A percentile compares a stretch with the other conserved stretches of the same genome.
phyloP scores from a whole-genome alignment of 2,329 filamentous ascomycete genomes.

The Fusarium lateritium region DNA sequence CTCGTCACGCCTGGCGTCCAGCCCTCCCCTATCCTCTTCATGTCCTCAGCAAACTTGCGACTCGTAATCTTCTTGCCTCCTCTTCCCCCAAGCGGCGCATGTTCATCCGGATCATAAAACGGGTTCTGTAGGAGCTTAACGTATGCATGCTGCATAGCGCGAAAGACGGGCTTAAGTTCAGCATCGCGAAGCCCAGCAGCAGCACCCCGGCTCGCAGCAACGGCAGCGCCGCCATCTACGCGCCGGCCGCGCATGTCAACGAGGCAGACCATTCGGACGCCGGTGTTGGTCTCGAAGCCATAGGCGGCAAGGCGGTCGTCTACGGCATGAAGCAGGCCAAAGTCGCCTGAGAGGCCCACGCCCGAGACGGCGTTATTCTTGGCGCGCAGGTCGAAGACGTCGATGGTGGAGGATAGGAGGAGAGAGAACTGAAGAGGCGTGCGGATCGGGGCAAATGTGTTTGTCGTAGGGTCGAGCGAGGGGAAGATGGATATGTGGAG shows the following conservation, averaged over 20 bases:
- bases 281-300: slow-evolving; percentile 97
- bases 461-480: slow-evolving; percentile 72
- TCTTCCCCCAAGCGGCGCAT: slow-evolving; percentile 70
- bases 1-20: slow-evolving; percentile 83
- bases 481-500: slow-evolving; percentile 94
- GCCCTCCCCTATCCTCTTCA: slow-evolving; percentile 85
- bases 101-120: slow-evolving; percentile 92
- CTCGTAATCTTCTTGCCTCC: slow-evolving; percentile 83
- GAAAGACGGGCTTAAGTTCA: slow-evolving; percentile 92
- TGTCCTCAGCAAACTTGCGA: slow-evolving; percentile 83
- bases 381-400: slow-evolving; percentile 91
- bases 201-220: slow-evolving; percentile 48
- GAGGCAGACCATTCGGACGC: slow-evolving; percentile 89
- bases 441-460: slow-evolving; percentile 70
- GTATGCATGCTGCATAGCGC: slow-evolving; percentile 93
- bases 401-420: slow-evolving; percentile 89
- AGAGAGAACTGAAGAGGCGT: slow-evolving; percentile 92
- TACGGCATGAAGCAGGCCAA: slow-evolving; percentile 91
- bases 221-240: slow-evolving; percentile 52
- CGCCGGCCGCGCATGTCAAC: slow-evolving; percentile 89
- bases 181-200: slow-evolving; percentile 82
- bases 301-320: slow-evolving; percentile 95
- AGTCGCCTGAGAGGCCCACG: slow-evolving; percentile 79
- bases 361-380: slow-evolving; percentile 72
- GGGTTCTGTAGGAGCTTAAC: slow-evolving; percentile 91